A percentile compares a stretch with the other conserved stretches of the same genome.
phyloP scores from a whole-genome alignment of 2,329 filamentous ascomycete species.

The Neonectria ditissima region DNA sequence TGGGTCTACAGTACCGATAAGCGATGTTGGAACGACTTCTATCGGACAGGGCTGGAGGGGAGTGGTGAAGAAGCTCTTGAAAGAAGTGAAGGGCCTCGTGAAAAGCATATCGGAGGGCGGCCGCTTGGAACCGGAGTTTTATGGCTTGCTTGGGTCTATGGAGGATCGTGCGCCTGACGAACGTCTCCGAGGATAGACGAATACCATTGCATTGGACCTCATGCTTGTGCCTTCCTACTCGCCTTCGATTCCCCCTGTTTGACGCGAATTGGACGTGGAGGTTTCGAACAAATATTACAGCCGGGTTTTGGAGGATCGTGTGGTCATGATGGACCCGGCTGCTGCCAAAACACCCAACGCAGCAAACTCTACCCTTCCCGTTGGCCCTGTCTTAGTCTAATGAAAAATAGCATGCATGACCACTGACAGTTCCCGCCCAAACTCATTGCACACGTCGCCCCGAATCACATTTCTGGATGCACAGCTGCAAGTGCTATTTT shows the following conservation, averaged over 20 bases:
- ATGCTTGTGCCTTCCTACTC: constrained; percentile 23
- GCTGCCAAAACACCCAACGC: constrained; percentile 8
- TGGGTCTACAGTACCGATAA: constrained; percentile 53
- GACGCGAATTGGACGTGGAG: constrained; percentile 8
- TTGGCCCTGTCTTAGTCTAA: not conserved
- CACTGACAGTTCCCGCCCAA: not conserved
- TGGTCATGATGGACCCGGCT: constrained; percentile 4
- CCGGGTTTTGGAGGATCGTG: constrained; percentile 6
- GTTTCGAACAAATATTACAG: constrained; percentile 4
- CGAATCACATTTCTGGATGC: not conserved
- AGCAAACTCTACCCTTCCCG: not conserved
- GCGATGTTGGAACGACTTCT: constrained; percentile 45
- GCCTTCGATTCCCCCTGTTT: constrained; percentile 18
- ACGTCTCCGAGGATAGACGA: constrained; percentile 58
- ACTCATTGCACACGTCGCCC: too few relatives aligned
- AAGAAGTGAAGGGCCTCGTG: constrained; percentile 50
- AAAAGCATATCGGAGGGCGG: constrained; percentile 56
- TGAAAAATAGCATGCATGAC: constrained; percentile 6
- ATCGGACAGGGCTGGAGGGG: constrained; percentile 40
- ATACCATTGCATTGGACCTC: constrained; percentile 56
- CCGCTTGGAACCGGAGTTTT: constrained; percentile 60
- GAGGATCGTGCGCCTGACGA: constrained; percentile 57
- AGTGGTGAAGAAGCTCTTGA: constrained; percentile 43
- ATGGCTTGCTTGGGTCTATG: constrained; percentile 59
- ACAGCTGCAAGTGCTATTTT: constrained; percentile 32